Evolutionary conservation across 2,329 filamentous ascomycete species (phyloP).

Genomic region (Zasmidium cellare): DNA sequence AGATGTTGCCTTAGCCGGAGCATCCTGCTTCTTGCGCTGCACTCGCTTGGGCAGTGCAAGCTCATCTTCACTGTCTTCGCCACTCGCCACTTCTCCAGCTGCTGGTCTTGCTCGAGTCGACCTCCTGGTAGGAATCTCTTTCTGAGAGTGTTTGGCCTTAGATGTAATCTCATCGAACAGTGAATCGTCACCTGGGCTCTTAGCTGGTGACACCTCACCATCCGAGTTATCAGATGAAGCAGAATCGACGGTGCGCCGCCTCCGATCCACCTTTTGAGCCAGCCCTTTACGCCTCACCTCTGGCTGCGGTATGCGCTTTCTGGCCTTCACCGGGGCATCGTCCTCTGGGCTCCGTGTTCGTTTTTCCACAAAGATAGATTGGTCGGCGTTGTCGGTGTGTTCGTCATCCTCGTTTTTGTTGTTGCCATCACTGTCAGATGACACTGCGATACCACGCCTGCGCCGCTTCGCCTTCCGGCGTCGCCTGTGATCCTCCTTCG

Average conservation of each 20-base stretch:
- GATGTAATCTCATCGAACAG: constrained; percentile 10
- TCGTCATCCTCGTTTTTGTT: constrained; percentile 12
- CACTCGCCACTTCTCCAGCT: background rate
- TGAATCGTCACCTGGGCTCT: constrained; percentile 10
- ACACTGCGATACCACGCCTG: constrained; percentile 16
- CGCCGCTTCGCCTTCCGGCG: constrained; percentile 30
- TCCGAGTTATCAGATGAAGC: constrained; percentile 9
- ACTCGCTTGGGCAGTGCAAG: background rate
- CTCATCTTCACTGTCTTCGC: background rate
- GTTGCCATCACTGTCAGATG: constrained; percentile 7
- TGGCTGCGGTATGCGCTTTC: constrained; percentile 1
- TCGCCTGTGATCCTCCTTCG: constrained; percentile 11
- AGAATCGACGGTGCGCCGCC: background rate
- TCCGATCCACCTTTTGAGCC: constrained; percentile 20
- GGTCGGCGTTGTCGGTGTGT: constrained; percentile 13
- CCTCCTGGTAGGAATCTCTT: background rate
- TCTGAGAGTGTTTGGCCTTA: background rate
- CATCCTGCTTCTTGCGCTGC: background rate
- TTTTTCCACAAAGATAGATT: background rate
- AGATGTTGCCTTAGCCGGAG: background rate
- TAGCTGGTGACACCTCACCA: constrained; percentile 5
- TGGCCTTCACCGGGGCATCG: background rate
- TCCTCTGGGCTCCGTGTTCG: background rate
- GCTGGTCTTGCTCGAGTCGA: background rate
- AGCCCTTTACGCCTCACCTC: constrained; percentile 22